Evolutionary conservation across 2,329 filamentous ascomycete genomes (phyloP).

Genomic region (Cercospora berteroae): DNA sequence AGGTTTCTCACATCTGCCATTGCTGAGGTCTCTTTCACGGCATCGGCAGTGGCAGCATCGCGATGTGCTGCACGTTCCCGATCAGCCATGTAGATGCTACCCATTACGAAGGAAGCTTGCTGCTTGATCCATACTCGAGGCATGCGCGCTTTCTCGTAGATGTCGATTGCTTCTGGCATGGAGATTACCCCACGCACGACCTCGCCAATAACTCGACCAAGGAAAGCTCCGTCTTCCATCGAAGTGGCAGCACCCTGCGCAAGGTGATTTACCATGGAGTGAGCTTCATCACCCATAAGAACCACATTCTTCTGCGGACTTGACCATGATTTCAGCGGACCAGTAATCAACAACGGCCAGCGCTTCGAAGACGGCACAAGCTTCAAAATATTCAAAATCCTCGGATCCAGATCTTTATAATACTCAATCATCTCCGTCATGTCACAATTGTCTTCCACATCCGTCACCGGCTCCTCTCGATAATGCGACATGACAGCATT

Average conservation of each 20-base stretch:
- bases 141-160: slow-evolving; percentile 45
- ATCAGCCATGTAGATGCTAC: slow-evolving; percentile 36
- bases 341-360: slow-evolving; percentile 47
- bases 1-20: slow-evolving; percentile 37
- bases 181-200: slow-evolving; percentile 38
- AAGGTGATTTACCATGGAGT: slow-evolving; percentile 46
- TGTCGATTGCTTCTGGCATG: slow-evolving; percentile 37
- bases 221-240: slow-evolving; percentile 47
- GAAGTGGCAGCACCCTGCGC: slow-evolving; percentile 47
- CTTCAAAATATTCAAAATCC: slow-evolving; percentile 42
- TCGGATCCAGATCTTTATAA: slow-evolving; percentile 48
- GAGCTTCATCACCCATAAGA: slow-evolving; percentile 43
- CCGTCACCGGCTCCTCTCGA: slow-evolving; percentile 35
- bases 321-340: slow-evolving; percentile 43
- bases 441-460: slow-evolving; percentile 37
- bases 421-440: slow-evolving; percentile 44
- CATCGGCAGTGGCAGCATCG: slow-evolving; percentile 8
- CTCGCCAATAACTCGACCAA: slow-evolving; percentile 39
- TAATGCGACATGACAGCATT: slow-evolving; percentile 48
- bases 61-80: slow-evolving; percentile 27
- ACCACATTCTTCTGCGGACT: slow-evolving; percentile 44
- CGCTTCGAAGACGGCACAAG: slow-evolving; percentile 36
- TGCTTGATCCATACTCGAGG: slow-evolving; percentile 45
- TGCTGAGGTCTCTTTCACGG: slow-evolving; percentile 16
- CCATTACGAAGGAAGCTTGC: slow-evolving; percentile 42